Evolutionary conservation across 2,329 filamentous ascomycete species (phyloP).

Genomic region (Arthroderma uncinatum): DNA sequence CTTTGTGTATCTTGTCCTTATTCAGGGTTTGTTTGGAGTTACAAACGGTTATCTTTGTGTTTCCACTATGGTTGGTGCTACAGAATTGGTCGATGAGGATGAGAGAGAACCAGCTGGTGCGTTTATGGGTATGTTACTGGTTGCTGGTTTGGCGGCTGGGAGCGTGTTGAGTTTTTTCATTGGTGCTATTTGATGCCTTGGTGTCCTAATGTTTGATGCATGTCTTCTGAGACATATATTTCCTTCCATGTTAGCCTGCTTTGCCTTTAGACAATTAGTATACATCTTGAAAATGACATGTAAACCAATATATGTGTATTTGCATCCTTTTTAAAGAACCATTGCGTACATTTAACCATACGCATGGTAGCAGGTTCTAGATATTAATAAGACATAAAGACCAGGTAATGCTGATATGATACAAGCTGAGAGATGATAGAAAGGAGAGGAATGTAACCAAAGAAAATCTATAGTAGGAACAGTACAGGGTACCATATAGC

Average conservation of each 20-base stretch:
- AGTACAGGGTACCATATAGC: background rate
- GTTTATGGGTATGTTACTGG: conserved; percentile 89
- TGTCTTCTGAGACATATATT: background rate
- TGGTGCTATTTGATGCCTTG: conserved; percentile 18
- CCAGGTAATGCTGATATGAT: background rate
- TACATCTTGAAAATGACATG: too few species aligned
- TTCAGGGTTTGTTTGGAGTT: conserved; percentile 73
- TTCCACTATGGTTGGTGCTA: conserved; percentile 82
- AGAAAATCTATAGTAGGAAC: background rate
- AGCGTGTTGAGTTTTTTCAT: conserved; percentile 79
- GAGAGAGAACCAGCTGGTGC: conserved; percentile 83
- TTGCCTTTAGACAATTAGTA: background rate
- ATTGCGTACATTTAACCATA: background rate
- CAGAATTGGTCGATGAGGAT: conserved; percentile 65
- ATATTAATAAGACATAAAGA: too few species aligned
- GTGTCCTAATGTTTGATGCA: background rate
- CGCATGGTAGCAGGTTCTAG: too few species aligned
- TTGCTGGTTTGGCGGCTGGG: conserved; percentile 70
- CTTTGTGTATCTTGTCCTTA: conserved; percentile 71
- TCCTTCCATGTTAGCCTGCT: background rate
- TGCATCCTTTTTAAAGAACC: background rate
- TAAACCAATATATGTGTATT: background rate
- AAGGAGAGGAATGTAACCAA: background rate
- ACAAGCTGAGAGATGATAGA: background rate
- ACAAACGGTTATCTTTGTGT: conserved; percentile 81